Evolutionary conservation across 352 stramenopile genomes (phyloP), one percentile per base, ranked within the genome.

Genomic region (Peronosclerospora sorghi): DNA sequence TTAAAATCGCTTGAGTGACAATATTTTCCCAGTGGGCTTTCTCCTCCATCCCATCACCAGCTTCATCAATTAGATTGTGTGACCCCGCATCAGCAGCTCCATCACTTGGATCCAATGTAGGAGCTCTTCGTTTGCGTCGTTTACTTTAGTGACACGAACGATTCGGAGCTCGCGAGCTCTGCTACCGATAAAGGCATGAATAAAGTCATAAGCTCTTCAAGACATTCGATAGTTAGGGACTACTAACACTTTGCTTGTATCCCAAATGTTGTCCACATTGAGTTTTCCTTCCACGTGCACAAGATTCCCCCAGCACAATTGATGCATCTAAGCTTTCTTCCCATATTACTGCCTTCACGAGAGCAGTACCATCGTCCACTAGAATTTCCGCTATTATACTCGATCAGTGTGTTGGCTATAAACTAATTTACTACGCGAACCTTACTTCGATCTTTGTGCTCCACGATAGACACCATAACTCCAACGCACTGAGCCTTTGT

Each of bases 201-300:
- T 4, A 7, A 42, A 20, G n/a, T 9, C 20, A 14, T 42, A 14
- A n/a, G n/a, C 29, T 5, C 21, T 42, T 18, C 10, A 21, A n/a
- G 30, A 10, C 23, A 4, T 29, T 15, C 17, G 13, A 12, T 8
- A 23, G n/a, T 4, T 17, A 26, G n/a, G n/a, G 20, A 17, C 15
- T 8, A 65, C 50, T 49, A 26, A 73, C 61, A 32, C 17, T 35
- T 51, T 40, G 13, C 35, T 41, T 8, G 35, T 35, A 19, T 65
- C 49, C 59, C 61, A 71, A 45, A 53, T 79, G 45, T 46, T 68
- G 59, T 70, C 59, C 43, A 70, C 48, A 40, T 86, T 83, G 15
- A 91, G 65, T 44, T 87, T 87, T 9, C 79, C 79, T 41, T 85
- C 54, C 1, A 87, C 54, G 21, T 77, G 67, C 13, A 89, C 73